Base-by-base conservation (phyloP, 768 basidiomycete species). In the Cystofilobasidium macerans region DNA sequence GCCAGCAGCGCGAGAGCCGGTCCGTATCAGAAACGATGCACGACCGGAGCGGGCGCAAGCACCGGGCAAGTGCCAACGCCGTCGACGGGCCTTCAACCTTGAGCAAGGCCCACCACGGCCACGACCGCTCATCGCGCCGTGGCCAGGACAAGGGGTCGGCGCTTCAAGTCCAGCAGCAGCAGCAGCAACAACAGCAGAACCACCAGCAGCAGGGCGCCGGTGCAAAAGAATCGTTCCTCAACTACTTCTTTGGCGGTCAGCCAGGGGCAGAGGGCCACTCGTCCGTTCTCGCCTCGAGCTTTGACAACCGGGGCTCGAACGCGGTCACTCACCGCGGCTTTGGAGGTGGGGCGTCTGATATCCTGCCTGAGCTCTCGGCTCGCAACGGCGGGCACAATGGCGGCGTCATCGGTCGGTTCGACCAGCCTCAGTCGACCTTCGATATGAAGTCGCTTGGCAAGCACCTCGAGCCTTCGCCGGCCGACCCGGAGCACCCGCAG, bases 391-490 rank as follows among this genome's bases (percentile, higher is more conserved):
- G 24, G 11, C 24, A 28, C 51, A 12, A 16, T 7, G 20, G 14
- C 36, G 57, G 36, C 57, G 35, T 26, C 24, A 59, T n/a, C 71
- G 75, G 13, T 57, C 72, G 43, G 69, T 47, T 47, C 47, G 61
- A 62, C 35, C 45, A 36, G 35, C 61, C 45, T 1, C 87, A 81
- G 71, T 87, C 92, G 63, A 92, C 88, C 56, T 97, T 85, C 75
- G 95, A 98, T 75, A 99, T 99, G 95, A 97, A 91, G 81, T 95
- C 91, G 73, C 80, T 98, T 61, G 91, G 93, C 48, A 92, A 87
- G 77, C 95, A 99, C 73, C 88, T 99, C 67, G 95, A 99, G 77
- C 89, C 93, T 24, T 33, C n/a, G 51, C 38, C 36, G 16, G 32
- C 72, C 0, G 81, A 81, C 33, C 83, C 82, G n/a, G 83, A 83